Conservation (phyloP, 2,329 filamentous ascomycete species). For the Colletotrichum spaethianum region DNA sequence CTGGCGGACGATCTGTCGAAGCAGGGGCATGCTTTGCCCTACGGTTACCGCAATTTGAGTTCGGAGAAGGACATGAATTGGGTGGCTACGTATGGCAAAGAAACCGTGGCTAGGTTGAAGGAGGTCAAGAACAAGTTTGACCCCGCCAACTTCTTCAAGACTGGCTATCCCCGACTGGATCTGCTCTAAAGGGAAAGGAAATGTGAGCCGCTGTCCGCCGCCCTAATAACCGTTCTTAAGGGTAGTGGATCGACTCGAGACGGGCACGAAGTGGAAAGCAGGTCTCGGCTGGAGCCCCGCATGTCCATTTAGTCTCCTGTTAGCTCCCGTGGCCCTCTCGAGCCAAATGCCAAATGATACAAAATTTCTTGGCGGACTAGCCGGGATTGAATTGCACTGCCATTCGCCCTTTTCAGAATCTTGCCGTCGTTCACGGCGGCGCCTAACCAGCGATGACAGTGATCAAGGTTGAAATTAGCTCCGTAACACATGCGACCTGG, state of each 20-base stretch:
- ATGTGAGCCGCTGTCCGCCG: not conserved
- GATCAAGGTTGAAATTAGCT: not conserved
- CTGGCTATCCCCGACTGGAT: slow-evolving; percentile 15
- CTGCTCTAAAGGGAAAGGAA: not conserved
- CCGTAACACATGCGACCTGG: not conserved
- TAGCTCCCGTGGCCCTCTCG: not conserved
- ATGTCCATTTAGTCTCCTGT: not conserved
- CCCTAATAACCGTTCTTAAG: not conserved
- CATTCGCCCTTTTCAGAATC: not conserved
- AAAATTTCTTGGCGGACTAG: not conserved
- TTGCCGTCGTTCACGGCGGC: not conserved
- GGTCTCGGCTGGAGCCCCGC: not conserved
- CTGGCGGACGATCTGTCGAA: slow-evolving; percentile 47
- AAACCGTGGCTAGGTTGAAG: slow-evolving; percentile 43
- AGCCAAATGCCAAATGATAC: not conserved
- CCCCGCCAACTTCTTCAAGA: slow-evolving; percentile 38
- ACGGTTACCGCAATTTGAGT: slow-evolving; percentile 38
- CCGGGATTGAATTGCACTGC: too few species aligned
- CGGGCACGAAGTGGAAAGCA: not conserved
- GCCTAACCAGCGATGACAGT: not conserved
- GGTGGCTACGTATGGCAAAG: slow-evolving; percentile 48
- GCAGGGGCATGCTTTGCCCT: slow-evolving; percentile 51
- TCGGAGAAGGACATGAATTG: slow-evolving; percentile 44
- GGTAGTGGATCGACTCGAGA: not conserved
- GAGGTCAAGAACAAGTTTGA: slow-evolving; percentile 39